Percentiles rank a stretch among this genome's conserved stretches.
Conservation (phyloP, 805 yeast species). For the Candida saitoana region DNA sequence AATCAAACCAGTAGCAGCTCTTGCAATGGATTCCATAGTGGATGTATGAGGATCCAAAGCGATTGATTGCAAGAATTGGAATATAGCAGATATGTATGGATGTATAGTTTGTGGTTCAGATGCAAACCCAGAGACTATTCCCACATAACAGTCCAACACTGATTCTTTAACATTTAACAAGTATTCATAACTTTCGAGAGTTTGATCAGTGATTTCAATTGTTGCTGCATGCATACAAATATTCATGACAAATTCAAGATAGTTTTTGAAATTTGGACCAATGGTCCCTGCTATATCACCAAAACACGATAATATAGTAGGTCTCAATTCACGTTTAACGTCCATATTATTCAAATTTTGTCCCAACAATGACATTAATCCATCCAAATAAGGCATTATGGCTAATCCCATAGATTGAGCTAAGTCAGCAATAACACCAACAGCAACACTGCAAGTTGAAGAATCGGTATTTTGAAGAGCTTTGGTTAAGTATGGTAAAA, state of each 20-base stretch:
- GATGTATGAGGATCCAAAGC: conserved; percentile 58
- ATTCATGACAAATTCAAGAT: conserved; percentile 73
- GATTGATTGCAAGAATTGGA: conserved; percentile 61
- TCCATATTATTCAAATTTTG: conserved; percentile 60
- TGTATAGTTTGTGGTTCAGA: conserved; percentile 60
- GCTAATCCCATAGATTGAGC: conserved; percentile 79
- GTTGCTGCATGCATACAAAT: conserved; percentile 67
- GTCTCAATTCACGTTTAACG: conserved; percentile 77
- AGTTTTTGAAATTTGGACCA: conserved; percentile 72
- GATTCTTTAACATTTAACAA: conserved; percentile 71
- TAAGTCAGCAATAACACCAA: conserved; percentile 92
- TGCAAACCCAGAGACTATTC: conserved; percentile 86
- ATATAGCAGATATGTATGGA: conserved; percentile 65
- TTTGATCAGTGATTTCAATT: conserved; percentile 59
- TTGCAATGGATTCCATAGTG: conserved; percentile 64
- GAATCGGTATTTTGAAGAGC: conserved; percentile 82
- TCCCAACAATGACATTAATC: conserved; percentile 81
- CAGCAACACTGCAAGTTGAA: conserved; percentile 82
- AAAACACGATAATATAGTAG: conserved; percentile 84
- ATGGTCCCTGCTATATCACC: conserved; percentile 93
- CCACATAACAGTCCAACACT: conserved; percentile 93
- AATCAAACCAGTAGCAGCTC: conserved; percentile 83
- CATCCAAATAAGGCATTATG: conserved; percentile 70
- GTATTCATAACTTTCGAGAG: conserved; percentile 76
- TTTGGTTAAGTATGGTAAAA: conserved; percentile 74